phyloP scores from a whole-genome alignment of 306 rosid species.

The peach (Prunus persica) region Prunus_persica_NCBIv2 NC_034011.1:23975501-23976000 shows the following conservation, averaged over 20 bases:
- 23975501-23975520: too few relatives aligned
- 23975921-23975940: slow-evolving; percentile 10
- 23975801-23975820: slow-evolving; percentile 71
- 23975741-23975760: too few relatives aligned
- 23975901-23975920: slow-evolving; percentile 24
- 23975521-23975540: neutral
- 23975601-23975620: slow-evolving; percentile 61
- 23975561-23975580: slow-evolving; percentile 73
- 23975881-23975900: slow-evolving; percentile 32
- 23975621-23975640: slow-evolving; percentile 69
- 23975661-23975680: slow-evolving; percentile 83
- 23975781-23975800: slow-evolving; percentile 53
- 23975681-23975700: slow-evolving; percentile 58
- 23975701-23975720: neutral
- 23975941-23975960: too few relatives aligned
- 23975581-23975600: slow-evolving; percentile 63
- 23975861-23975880: slow-evolving; percentile 82
- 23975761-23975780: neutral
- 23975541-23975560: neutral
- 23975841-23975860: slow-evolving; percentile 66
- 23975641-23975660: slow-evolving; percentile 80
- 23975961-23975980: neutral
- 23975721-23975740: neutral
- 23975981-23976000: neutral
- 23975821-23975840: slow-evolving; percentile 41